Evolutionary conservation across 2,329 filamentous ascomycete genomes (phyloP).

Genomic region (Epichloe scottii): DNA sequence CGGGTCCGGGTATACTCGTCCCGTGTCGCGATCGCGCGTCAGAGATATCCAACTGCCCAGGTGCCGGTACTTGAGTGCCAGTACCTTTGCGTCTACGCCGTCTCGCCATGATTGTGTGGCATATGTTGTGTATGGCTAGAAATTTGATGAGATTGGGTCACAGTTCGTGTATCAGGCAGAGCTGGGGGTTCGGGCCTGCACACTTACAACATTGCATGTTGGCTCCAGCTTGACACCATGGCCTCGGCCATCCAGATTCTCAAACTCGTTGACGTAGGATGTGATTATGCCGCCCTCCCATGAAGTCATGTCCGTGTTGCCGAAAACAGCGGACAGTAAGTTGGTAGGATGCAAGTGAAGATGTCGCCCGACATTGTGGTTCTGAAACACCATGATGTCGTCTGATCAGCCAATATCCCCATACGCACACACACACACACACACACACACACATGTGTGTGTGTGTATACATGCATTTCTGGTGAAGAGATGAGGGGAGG

Average conservation of each 20-base stretch:
- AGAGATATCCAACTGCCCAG: constrained; percentile 63
- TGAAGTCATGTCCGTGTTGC: constrained; percentile 50
- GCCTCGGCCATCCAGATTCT: constrained; percentile 67
- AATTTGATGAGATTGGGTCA: no score
- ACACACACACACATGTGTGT: no score
- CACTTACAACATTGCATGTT: constrained; percentile 51
- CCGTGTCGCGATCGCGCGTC: constrained; percentile 62
- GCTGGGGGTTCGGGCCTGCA: neutral
- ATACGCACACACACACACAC: no score
- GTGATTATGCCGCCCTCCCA: constrained; percentile 73
- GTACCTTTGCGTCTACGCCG: constrained; percentile 61
- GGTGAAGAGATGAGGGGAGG: no score
- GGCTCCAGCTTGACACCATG: constrained; percentile 77
- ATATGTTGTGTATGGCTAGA: constrained; percentile 50
- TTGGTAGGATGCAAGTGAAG: constrained; percentile 70
- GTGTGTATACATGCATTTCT: no score
- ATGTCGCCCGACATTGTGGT: constrained; percentile 69
- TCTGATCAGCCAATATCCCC: no score
- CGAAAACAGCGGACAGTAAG: constrained; percentile 47
- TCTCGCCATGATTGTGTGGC: constrained; percentile 52
- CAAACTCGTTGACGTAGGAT: constrained; percentile 60
- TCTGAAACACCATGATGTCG: constrained; percentile 29
- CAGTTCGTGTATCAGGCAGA: neutral
- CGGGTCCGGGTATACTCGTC: constrained; percentile 62
- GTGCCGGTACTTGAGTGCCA: constrained; percentile 53